Evolutionary conservation across 176 grass and related monocot species (phyloP), one percentile per base, ranked within the genome.

Genomic region (Pharus latifolius): DNA sequence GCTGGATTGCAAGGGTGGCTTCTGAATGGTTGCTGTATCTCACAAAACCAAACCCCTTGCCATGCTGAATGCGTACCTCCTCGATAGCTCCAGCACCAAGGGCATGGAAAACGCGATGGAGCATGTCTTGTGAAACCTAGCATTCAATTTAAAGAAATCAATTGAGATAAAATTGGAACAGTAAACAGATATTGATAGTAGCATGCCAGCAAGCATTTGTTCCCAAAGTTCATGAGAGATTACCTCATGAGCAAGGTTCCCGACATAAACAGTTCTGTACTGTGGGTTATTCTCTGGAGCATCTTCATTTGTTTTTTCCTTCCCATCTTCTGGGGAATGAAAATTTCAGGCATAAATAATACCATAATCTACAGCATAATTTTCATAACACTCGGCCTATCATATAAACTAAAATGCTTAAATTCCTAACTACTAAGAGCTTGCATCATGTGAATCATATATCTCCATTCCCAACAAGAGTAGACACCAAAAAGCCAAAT

Each of bases 21-120:
- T 90, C 86, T 14, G 83, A 26, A 56, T 90, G 91, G 51, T 64
- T 82, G 53, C 76, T 87, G 73, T 90, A 95, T 72, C 84, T 80
- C 22, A 95, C 86, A 72, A 95, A 95, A 74, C 91, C 91, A 78
- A 95, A 95, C 1, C 91, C 91, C 71, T 95, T 95, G 54, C 85
- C 86, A 51, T 84, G 77, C 62, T 95, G 91, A 60, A 88, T 78
- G 5, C 91, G 76, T 0, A 87, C 91, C 47, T 95, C 86, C 67
- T 95, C 86, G 4, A 95, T 84, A 7, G 76, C 83, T 69, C 91
- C 80, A 70, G 83, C 79, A 61, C 81, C 71, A 60, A 95, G 66
- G 26, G 79, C 34, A 59, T 95, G 86, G 68, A 95, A 95, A 31
- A 84, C 56, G 44, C 73, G 80, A 69, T 95, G 91, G 29, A 89